Percentiles rank a stretch among this genome's conserved stretches.
phyloP scores from a whole-genome alignment of 257 asterid genomes.

The Leonotis leonurus region DNA sequence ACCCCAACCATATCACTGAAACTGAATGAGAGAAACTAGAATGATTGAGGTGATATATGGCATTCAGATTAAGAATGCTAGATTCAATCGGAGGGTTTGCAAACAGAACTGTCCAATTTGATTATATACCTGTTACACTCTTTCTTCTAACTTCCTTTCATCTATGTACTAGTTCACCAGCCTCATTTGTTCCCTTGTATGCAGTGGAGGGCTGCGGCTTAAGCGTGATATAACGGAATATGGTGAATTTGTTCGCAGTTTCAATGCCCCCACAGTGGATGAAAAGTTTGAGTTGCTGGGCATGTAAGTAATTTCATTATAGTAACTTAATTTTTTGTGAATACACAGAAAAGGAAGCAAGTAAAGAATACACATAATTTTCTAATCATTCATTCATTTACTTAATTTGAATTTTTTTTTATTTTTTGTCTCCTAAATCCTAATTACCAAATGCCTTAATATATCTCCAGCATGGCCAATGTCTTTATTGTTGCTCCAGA shows the following conservation, averaged over 20 bases:
- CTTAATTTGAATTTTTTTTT: too few species aligned
- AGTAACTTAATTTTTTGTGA: neutral
- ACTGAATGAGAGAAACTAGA: neutral
- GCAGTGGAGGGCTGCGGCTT: slow-evolving; percentile 94
- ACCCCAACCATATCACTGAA: neutral
- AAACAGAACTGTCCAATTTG: neutral
- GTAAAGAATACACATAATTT: neutral
- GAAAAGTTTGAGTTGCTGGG: slow-evolving; percentile 93
- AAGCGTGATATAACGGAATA: slow-evolving; percentile 99
- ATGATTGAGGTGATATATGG: neutral
- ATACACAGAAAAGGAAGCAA: neutral
- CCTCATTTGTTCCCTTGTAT: slow-evolving; percentile 6
- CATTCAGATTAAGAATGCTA: slow-evolving; percentile 3
- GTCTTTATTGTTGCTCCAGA: slow-evolving; percentile 90
- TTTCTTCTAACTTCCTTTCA: neutral
- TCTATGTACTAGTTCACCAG: neutral
- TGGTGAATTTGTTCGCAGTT: slow-evolving; percentile 93
- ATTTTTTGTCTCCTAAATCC: too few species aligned
- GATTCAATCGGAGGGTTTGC: neutral
- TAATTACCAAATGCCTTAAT: slow-evolving; percentile 13
- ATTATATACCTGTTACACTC: neutral
- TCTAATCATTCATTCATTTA: neutral
- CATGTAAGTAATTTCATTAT: slow-evolving; percentile 55
- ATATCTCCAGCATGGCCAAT: slow-evolving; percentile 60
- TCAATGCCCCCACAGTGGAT: slow-evolving; percentile 94